Conservation (phyloP, 1,139 yeast genomes). For the Yamadazyma blattariae region DNA sequence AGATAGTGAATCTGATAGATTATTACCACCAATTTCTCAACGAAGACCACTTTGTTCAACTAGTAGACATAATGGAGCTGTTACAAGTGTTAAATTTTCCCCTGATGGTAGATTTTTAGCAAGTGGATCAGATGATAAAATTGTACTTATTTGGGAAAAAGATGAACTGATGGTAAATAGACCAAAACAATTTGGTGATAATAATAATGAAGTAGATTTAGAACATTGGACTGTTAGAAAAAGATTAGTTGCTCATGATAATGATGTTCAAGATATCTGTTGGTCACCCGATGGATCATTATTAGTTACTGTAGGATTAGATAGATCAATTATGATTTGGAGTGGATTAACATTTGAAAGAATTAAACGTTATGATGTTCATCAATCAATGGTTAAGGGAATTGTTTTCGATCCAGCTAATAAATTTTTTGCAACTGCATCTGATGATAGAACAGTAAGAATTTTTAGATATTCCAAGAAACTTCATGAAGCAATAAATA, state of each 20-base stretch:
- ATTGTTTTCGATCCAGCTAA: constrained; percentile 97
- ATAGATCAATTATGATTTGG: constrained; percentile 90
- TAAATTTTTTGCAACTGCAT: constrained; percentile 93
- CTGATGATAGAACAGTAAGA: constrained; percentile 90
- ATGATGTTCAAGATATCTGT: constrained; percentile 94
- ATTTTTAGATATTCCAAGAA: constrained; percentile 79
- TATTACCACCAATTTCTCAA: constrained; percentile 34
- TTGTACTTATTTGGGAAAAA: constrained; percentile 87
- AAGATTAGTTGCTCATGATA: constrained; percentile 91
- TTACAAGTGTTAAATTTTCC: constrained; percentile 86
- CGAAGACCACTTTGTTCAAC: constrained; percentile 69
- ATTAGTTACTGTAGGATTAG: constrained; percentile 90
- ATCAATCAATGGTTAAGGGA: constrained; percentile 94
- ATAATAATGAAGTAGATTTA: constrained; percentile 60
- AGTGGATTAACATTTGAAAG: constrained; percentile 89
- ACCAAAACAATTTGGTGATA: constrained; percentile 46
- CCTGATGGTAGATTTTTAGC: constrained; percentile 92
- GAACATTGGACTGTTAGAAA: constrained; percentile 95
- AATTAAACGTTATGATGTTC: constrained; percentile 84
- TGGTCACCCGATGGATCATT: constrained; percentile 96
- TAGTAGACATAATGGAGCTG: constrained; percentile 91
- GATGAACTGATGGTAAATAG: constrained; percentile 58
- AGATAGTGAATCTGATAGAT: constrained; percentile 7
- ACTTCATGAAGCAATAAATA: constrained; percentile 53
- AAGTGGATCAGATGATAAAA: constrained; percentile 92